A percentile compares a stretch with the other conserved stretches of the same genome.
Conservation (phyloP, 2,329 filamentous ascomycete genomes). For the Alternaria solani region DNA sequence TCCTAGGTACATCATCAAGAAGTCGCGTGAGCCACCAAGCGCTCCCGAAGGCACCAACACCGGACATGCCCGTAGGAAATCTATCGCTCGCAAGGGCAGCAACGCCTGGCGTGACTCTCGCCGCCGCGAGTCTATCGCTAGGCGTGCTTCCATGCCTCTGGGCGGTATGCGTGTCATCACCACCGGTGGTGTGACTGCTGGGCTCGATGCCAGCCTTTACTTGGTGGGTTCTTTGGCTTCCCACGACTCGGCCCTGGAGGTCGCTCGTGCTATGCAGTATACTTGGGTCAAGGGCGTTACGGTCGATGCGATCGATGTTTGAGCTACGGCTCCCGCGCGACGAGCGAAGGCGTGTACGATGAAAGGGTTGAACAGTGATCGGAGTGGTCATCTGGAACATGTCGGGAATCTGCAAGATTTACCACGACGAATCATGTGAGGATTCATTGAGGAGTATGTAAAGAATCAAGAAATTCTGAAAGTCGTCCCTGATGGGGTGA, state of each 20-base stretch:
- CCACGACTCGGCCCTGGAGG: constrained; percentile 77
- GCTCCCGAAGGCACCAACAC: constrained; percentile 64
- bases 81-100: constrained; percentile 75
- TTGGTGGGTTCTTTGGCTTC: constrained; percentile 83
- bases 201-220: constrained; percentile 84
- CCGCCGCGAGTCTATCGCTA: constrained; percentile 81
- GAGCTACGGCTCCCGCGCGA: constrained; percentile 43
- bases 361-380: constrained; percentile 32
- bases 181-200: constrained; percentile 77
- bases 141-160: constrained; percentile 78
- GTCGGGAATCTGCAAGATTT: constrained; percentile 39
- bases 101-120: constrained; percentile 81
- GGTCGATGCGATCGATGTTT: constrained; percentile 85
- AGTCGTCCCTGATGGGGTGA: not conserved
- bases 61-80: constrained; percentile 52
- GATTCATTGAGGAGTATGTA: constrained; percentile 34
- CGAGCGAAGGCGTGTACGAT: constrained; percentile 36
- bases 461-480: constrained; percentile 13
- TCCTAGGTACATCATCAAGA: constrained; percentile 81
- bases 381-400: constrained; percentile 30
- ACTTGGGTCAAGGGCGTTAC: constrained; percentile 86
- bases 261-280: constrained; percentile 79
- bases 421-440: constrained; percentile 40
- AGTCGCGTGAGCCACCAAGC: constrained; percentile 50
- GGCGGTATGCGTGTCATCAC: constrained; percentile 77